These are phyloP conservation scores for Yarrowia yakushimensis DNA, from an alignment of 805 yeast species.

Conservation along the genomic window DNA sequence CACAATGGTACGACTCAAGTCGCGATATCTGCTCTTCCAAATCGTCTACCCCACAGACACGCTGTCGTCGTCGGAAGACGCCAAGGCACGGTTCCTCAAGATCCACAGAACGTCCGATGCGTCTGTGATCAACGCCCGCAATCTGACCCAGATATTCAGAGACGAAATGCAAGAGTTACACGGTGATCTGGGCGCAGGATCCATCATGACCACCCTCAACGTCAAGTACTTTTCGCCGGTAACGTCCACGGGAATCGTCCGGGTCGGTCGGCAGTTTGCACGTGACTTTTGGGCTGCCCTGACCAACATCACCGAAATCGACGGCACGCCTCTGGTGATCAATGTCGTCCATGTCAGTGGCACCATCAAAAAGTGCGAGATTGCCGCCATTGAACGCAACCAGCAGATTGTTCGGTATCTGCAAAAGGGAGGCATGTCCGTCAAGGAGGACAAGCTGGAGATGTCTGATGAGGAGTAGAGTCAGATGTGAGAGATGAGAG, in stretches of 20 bases:
- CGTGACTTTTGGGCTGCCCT: slow-evolving; percentile 66
- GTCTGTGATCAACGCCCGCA: slow-evolving; percentile 45
- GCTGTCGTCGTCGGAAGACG: slow-evolving; percentile 28
- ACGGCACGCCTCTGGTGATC: slow-evolving; percentile 49
- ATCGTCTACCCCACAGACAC: slow-evolving; percentile 57
- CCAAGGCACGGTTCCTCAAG: slow-evolving; percentile 20
- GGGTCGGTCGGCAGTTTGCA: slow-evolving; percentile 66
- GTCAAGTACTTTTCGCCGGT: slow-evolving; percentile 76
- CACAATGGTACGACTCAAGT: slow-evolving; percentile 83
- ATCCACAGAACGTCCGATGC: slow-evolving; percentile 31
- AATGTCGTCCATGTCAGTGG: slow-evolving; percentile 74
- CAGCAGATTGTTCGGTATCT: slow-evolving; percentile 9
- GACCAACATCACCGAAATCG: slow-evolving; percentile 44
- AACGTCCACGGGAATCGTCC: slow-evolving; percentile 79
- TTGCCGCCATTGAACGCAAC: slow-evolving; percentile 48
- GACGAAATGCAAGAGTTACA: slow-evolving; percentile 57
- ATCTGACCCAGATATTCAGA: slow-evolving; percentile 53
- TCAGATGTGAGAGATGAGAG: too few species aligned
- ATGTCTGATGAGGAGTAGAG: slow-evolving; percentile 13
- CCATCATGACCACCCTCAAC: slow-evolving; percentile 54
- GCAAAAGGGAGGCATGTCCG: background rate
- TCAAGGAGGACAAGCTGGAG: background rate
- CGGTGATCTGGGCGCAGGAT: slow-evolving; percentile 77
- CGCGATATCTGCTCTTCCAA: slow-evolving; percentile 80
- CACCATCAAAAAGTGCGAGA: slow-evolving; percentile 80